phyloP scores from a whole-genome alignment of 164 flowering plant species.

The Tetracentron sinense region DNA sequence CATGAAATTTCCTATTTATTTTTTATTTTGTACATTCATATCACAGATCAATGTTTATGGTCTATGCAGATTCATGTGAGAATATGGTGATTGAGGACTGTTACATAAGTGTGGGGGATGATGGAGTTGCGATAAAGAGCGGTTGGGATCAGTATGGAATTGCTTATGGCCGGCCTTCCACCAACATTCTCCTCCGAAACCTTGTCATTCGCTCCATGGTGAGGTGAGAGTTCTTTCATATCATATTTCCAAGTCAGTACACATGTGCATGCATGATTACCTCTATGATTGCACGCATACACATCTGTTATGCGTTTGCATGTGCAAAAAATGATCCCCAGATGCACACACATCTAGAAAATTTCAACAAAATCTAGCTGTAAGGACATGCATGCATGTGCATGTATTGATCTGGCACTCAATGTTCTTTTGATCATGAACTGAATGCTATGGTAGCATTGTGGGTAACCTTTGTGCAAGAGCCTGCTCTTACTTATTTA shows the following conservation, averaged over 20 bases:
- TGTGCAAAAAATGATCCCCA: not conserved
- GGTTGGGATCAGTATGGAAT: conserved; percentile 99
- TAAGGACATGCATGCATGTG: too few relatives aligned
- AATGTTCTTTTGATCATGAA: too few relatives aligned
- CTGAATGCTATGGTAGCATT: too few relatives aligned
- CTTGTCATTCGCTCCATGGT: conserved; percentile 81
- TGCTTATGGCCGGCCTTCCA: conserved; percentile 74
- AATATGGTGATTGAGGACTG: conserved; percentile 88
- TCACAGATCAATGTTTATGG: not conserved
- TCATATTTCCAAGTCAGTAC: not conserved
- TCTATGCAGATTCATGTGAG: conserved; percentile 82
- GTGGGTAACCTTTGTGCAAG: too few relatives aligned
- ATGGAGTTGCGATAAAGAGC: conserved; percentile 93
- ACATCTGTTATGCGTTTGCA: not conserved
- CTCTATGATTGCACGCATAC: not conserved
- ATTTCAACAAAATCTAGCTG: too few relatives aligned
- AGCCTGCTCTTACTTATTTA: too few relatives aligned
- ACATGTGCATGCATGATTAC: not conserved
- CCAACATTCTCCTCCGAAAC: conserved; percentile 76
- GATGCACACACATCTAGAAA: too few relatives aligned
- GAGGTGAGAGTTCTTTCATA: conserved; percentile 46
- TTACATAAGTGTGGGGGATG: conserved; percentile 97
- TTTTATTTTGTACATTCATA: too few relatives aligned
- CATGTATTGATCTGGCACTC: too few relatives aligned
- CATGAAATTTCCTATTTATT: not conserved